Evolutionary conservation across 331 rosid species (phyloP).

Genomic region (Arachis monticola): DNA sequence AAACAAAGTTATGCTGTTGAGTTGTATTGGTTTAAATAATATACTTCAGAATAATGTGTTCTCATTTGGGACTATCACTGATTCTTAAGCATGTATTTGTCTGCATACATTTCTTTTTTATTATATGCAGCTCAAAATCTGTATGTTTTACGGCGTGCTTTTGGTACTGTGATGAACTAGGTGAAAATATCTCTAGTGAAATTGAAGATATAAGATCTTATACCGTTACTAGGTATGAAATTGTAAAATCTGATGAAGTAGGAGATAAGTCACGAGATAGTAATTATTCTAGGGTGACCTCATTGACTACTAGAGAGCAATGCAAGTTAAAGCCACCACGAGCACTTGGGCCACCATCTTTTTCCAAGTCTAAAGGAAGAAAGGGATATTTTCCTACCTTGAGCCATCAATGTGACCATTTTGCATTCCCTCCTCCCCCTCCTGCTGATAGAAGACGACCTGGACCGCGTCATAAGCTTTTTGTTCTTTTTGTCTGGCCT

Average conservation of each 20-base stretch:
- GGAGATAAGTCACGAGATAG: constrained; percentile 44
- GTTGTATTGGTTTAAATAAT: constrained; percentile 28
- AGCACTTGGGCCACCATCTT: constrained; percentile 31
- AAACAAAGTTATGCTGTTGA: background rate
- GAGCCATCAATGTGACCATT: constrained; percentile 63
- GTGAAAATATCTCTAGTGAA: constrained; percentile 56
- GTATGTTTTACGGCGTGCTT: constrained; percentile 32
- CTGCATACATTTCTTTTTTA: constrained; percentile 9
- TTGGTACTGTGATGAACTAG: constrained; percentile 57
- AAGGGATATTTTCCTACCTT: constrained; percentile 42
- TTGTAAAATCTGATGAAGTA: constrained; percentile 41
- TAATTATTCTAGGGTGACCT: constrained; percentile 41
- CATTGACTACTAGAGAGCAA: constrained; percentile 36
- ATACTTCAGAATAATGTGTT: constrained; percentile 18
- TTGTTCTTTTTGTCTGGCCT: background rate
- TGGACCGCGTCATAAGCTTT: constrained; percentile 95
- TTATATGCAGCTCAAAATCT: constrained; percentile 25
- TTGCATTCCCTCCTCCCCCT: constrained; percentile 92
- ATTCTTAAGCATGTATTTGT: constrained; percentile 27
- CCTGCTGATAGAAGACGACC: constrained; percentile 67
- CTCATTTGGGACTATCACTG: constrained; percentile 1
- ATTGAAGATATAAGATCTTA: constrained; percentile 51
- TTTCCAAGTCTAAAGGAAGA: constrained; percentile 44
- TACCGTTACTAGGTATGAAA: constrained; percentile 41
- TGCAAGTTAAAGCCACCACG: constrained; percentile 34